A percentile compares a stretch with the other conserved stretches of the same genome.
These are phyloP conservation scores for Colletotrichum gloeosporioides DNA, from an alignment of 2,329 filamentous ascomycete genomes.

Conservation along the genomic window DNA sequence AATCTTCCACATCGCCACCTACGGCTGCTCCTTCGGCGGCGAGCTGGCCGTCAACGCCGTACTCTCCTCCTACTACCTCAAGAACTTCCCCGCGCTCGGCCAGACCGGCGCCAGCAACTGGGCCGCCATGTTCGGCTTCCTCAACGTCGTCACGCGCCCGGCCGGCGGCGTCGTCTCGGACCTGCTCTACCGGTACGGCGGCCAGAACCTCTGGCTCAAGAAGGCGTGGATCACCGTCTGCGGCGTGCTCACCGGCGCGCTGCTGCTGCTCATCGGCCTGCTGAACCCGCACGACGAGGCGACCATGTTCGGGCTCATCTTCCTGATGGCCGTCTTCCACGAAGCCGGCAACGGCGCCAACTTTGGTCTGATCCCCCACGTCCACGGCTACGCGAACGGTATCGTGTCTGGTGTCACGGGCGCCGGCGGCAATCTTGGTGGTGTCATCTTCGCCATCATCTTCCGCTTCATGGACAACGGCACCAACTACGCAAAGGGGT, in stretches of 20 bases:
- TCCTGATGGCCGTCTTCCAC: conserved; percentile 80
- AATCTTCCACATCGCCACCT: conserved; percentile 59
- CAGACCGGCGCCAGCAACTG: conserved; percentile 64
- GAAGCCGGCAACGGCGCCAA: conserved; percentile 87
- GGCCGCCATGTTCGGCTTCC: conserved; percentile 77
- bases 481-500: conserved; percentile 69
- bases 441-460: conserved; percentile 82
- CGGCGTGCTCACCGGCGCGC: conserved; percentile 64
- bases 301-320: conserved; percentile 78
- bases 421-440: conserved; percentile 82
- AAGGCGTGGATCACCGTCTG: conserved; percentile 66
- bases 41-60: conserved; percentile 68
- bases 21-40: conserved; percentile 67
- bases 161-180: conserved; percentile 66
- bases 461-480: conserved; percentile 75
- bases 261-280: conserved; percentile 67
- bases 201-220: conserved; percentile 46
- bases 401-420: conserved; percentile 79
- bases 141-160: conserved; percentile 73
- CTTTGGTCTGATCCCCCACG: conserved; percentile 86
- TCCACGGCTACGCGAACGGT: conserved; percentile 84
- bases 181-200: conserved; percentile 47
- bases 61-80: conserved; percentile 63
- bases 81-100: conserved; percentile 62
- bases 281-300: conserved; percentile 66